Conservation (phyloP, 345 rosid species). For the Hypericum perforatum region DNA sequence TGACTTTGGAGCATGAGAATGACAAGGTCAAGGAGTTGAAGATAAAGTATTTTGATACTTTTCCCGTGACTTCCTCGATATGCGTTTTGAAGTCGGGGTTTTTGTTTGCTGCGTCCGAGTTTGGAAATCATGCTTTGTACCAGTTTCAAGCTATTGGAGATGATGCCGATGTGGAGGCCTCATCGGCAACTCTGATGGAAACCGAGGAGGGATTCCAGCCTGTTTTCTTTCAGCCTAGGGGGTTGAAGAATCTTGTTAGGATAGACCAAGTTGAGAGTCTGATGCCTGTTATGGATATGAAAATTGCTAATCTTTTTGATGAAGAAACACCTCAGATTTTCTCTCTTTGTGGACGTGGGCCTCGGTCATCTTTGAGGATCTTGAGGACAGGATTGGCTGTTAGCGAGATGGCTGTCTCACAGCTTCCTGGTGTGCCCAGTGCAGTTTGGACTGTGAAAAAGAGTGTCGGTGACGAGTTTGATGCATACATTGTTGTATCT, state of each 20-base stretch:
- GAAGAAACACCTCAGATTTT: constrained; percentile 96
- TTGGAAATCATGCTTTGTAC: constrained; percentile 91
- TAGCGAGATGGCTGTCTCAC: constrained; percentile 96
- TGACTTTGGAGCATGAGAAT: constrained; percentile 63
- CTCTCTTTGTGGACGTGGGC: constrained; percentile 90
- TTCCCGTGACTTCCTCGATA: constrained; percentile 76
- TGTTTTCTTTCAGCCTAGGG: constrained; percentile 85
- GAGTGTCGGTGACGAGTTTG: constrained; percentile 80
- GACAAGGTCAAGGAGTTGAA: constrained; percentile 72
- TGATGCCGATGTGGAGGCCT: constrained; percentile 86
- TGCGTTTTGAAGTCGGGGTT: constrained; percentile 89
- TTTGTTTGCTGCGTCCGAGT: constrained; percentile 86
- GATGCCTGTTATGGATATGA: constrained; percentile 99
- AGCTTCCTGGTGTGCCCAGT: constrained; percentile 98
- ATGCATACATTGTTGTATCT: constrained; percentile 95
- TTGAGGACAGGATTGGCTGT: constrained; percentile 91
- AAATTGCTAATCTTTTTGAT: constrained; percentile 77
- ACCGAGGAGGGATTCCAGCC: constrained; percentile 97
- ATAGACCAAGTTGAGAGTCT: constrained; percentile 93
- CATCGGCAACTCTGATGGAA: constrained; percentile 82
- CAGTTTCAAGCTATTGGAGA: constrained; percentile 91
- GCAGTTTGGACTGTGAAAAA: constrained; percentile 99
- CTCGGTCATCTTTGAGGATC: constrained; percentile 88
- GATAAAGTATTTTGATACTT: constrained; percentile 90
- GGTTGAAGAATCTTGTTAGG: constrained; percentile 83